A percentile compares a stretch with the other conserved stretches of the same genome.
phyloP scores from a whole-genome alignment of 2,329 filamentous ascomycete species.

The Endoconidiophora laricicola region DNA sequence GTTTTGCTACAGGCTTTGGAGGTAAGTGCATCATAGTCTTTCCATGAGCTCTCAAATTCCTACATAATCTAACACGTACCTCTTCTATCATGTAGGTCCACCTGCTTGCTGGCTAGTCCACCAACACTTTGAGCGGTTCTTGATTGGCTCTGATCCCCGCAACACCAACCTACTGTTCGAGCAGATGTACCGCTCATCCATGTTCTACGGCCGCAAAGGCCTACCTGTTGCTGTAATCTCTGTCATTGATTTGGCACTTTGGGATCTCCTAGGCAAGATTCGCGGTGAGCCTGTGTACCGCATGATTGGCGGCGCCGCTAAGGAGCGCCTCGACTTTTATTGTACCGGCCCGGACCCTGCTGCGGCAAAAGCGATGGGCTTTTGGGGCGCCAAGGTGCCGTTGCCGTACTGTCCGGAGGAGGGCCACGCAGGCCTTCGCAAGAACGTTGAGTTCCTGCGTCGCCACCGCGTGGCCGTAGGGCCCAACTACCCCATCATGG shows the following conservation, averaged over 20 bases:
- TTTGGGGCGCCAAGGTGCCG: constrained; percentile 80
- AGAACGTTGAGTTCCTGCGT: constrained; percentile 79
- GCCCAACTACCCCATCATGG: constrained; percentile 81
- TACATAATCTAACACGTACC: background rate
- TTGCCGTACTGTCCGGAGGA: constrained; percentile 82
- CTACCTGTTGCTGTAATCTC: constrained; percentile 82
- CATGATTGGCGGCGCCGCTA: constrained; percentile 79
- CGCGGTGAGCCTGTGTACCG: constrained; percentile 88
- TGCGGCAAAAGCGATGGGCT: constrained; percentile 70
- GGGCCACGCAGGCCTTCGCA: constrained; percentile 61
- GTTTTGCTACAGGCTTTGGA: constrained; percentile 86
- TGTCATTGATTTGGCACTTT: constrained; percentile 81
- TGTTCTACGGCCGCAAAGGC: constrained; percentile 94
- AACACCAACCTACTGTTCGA: constrained; percentile 88
- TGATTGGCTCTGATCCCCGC: constrained; percentile 73
- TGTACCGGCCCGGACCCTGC: constrained; percentile 79
- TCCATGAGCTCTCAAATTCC: background rate
- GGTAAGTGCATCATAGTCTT: constrained; percentile 26
- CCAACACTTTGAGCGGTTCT: constrained; percentile 84
- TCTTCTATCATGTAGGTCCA: constrained; percentile 35
- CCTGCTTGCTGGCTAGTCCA: constrained; percentile 88
- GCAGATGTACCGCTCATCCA: constrained; percentile 88
- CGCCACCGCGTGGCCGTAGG: constrained; percentile 74
- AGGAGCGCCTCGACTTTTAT: constrained; percentile 75
- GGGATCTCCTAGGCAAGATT: constrained; percentile 84